Conservation (phyloP, 1,139 yeast genomes). For the Meyerozyma athensensis region DNA sequence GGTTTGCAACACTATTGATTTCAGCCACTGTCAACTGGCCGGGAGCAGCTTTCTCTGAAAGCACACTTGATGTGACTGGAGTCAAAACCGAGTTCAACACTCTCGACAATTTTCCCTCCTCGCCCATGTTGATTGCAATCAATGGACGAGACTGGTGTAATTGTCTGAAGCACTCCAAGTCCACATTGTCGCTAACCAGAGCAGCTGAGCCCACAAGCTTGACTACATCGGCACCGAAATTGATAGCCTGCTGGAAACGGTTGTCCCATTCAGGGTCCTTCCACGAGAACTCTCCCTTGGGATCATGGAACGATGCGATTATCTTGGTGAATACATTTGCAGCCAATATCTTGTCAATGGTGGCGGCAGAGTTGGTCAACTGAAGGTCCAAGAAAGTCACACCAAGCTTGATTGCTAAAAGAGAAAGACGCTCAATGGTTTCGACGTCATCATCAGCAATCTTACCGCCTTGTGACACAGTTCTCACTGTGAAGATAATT, state of each 20-base stretch:
- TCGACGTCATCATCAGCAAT: slow-evolving; percentile 50
- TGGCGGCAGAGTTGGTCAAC: slow-evolving; percentile 35
- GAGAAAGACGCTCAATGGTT: slow-evolving; percentile 47
- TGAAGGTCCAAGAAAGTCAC: slow-evolving; percentile 54
- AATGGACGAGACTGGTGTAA: slow-evolving; percentile 54
- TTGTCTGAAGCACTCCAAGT: slow-evolving; percentile 63
- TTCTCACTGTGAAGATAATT: slow-evolving; percentile 75
- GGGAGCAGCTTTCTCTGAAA: slow-evolving; percentile 70
- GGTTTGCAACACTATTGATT: slow-evolving; percentile 54
- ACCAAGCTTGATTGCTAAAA: slow-evolving; percentile 65
- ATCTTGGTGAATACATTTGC: slow-evolving; percentile 58
- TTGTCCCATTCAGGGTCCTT: slow-evolving; percentile 66
- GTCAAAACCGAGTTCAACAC: slow-evolving; percentile 72
- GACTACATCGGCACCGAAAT: slow-evolving; percentile 66
- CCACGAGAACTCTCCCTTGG: slow-evolving; percentile 62
- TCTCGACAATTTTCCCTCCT: slow-evolving; percentile 70
- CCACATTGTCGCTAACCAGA: slow-evolving; percentile 60
- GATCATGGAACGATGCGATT: slow-evolving; percentile 81
- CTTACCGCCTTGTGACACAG: slow-evolving; percentile 75
- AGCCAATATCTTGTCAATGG: slow-evolving; percentile 26
- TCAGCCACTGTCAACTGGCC: slow-evolving; percentile 66
- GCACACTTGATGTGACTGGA: slow-evolving; percentile 69
- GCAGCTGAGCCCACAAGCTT: slow-evolving; percentile 82
- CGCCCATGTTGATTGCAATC: slow-evolving; percentile 81
- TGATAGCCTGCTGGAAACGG: slow-evolving; percentile 61